Conservation (phyloP, 305 asterid species). For the Ajuga reptans region DNA sequence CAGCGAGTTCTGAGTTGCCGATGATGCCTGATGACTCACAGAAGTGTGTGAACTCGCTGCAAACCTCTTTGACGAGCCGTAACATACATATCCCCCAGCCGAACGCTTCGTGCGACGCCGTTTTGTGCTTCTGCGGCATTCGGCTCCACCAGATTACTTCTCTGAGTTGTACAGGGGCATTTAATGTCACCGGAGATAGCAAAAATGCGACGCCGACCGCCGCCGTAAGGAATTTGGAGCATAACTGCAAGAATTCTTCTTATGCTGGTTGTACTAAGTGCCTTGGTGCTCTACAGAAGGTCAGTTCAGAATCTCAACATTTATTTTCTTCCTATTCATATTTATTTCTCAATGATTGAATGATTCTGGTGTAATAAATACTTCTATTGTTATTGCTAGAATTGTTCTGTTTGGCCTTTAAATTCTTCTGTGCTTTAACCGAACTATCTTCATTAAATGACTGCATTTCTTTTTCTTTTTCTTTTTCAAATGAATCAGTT, state of each 20-base stretch:
- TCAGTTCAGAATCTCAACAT: conserved; percentile 13
- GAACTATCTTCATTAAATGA: too few species aligned
- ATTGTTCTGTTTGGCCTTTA: background rate
- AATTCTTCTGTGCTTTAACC: background rate
- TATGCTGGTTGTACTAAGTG: conserved; percentile 83
- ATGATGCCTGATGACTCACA: conserved; percentile 97
- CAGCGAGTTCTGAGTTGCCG: conserved; percentile 54
- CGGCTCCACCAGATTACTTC: conserved; percentile 85
- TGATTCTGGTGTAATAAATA: conserved; percentile 20
- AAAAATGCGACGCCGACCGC: conserved; percentile 72
- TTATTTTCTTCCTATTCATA: background rate
- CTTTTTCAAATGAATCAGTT: background rate
- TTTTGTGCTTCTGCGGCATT: conserved; percentile 86
- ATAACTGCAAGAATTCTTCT: conserved; percentile 60
- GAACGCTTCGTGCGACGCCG: conserved; percentile 79
- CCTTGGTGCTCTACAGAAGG: conserved; percentile 89
- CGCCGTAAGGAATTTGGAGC: conserved; percentile 72
- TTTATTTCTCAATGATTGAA: conserved; percentile 46
- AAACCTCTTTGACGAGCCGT: conserved; percentile 49
- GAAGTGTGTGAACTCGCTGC: conserved; percentile 80
- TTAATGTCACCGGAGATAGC: conserved; percentile 41
- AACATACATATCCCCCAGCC: conserved; percentile 65
- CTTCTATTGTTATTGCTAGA: conserved; percentile 7
- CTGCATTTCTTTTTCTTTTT: too few species aligned
- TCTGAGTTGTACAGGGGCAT: conserved; percentile 69